Percentiles rank a stretch among this genome's conserved stretches.
phyloP scores from a whole-genome alignment of 2,329 filamentous ascomycete genomes.

The Beauveria sp. region DNA sequence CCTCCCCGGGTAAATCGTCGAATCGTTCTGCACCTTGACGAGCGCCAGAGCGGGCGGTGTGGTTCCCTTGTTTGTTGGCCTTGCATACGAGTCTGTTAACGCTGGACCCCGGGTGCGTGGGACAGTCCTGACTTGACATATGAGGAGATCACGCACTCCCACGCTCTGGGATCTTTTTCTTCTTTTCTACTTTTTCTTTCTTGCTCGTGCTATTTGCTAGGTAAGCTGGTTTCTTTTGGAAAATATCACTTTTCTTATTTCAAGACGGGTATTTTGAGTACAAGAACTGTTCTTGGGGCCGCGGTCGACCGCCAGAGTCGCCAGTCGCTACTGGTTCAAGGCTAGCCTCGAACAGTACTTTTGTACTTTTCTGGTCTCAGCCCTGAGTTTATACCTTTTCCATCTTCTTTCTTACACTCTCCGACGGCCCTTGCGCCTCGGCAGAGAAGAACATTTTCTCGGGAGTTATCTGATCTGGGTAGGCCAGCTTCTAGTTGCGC shows the following conservation, averaged over 20 bases:
- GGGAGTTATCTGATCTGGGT: not conserved
- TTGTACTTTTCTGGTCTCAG: not conserved
- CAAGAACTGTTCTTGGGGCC: not conserved
- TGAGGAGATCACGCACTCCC: constrained; percentile 5
- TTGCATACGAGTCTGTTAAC: not conserved
- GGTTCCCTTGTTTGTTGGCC: constrained; percentile 8
- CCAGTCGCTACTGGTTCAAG: constrained; percentile 1
- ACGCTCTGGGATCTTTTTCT: not conserved
- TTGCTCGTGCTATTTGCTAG: not conserved
- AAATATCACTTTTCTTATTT: not conserved
- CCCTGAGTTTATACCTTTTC: not conserved
- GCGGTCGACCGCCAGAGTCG: not conserved
- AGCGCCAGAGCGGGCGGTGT: constrained; percentile 6
- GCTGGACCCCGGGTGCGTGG: not conserved
- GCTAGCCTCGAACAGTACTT: not conserved
- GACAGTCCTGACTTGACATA: not conserved
- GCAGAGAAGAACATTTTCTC: not conserved
- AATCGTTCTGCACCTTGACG: not conserved
- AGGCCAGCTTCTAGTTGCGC: not conserved
- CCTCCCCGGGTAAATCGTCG: not conserved
- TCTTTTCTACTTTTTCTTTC: not conserved
- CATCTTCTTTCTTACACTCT: not conserved
- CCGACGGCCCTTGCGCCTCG: not conserved
- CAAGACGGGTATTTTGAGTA: not conserved
- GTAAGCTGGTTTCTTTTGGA: not conserved